Evolutionary conservation across 2,329 filamentous ascomycete species (phyloP).

Genomic region (Chaetomium globosum): DNA sequence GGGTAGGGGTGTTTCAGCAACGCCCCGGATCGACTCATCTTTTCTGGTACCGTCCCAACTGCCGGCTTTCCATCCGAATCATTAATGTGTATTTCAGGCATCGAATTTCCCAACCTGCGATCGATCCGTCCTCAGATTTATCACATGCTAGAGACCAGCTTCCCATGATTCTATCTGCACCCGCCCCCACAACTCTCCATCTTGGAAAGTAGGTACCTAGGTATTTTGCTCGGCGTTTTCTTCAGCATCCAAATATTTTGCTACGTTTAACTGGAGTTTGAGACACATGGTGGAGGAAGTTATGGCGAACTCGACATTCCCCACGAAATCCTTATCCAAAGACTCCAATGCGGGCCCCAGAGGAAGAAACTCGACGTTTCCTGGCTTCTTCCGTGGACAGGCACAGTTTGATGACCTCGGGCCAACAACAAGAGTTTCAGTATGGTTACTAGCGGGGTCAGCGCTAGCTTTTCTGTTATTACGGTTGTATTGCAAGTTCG

Average conservation of each 20-base stretch:
- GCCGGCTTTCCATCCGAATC: neutral
- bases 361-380: neutral
- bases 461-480: constrained; percentile 23
- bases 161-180: neutral
- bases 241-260: too few species aligned
- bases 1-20: neutral
- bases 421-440: constrained; percentile 19
- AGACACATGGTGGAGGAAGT: neutral
- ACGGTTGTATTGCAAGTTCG: constrained; percentile 32
- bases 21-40: neutral
- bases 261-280: neutral
- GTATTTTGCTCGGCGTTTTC: too few species aligned
- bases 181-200: too few species aligned
- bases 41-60: neutral
- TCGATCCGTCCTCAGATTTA: neutral
- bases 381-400: neutral
- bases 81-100: neutral
- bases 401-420: constrained; percentile 7
- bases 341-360: neutral
- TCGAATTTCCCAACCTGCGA: neutral
- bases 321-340: neutral
- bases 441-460: constrained; percentile 28
- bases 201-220: too few species aligned
- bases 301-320: neutral
- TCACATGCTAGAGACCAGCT: too few species aligned